Evolutionary conservation across 495 filamentous ascomycete genomes (phyloP), one percentile per base, ranked within the genome.

Genomic region (Tuber aestivum): DNA sequence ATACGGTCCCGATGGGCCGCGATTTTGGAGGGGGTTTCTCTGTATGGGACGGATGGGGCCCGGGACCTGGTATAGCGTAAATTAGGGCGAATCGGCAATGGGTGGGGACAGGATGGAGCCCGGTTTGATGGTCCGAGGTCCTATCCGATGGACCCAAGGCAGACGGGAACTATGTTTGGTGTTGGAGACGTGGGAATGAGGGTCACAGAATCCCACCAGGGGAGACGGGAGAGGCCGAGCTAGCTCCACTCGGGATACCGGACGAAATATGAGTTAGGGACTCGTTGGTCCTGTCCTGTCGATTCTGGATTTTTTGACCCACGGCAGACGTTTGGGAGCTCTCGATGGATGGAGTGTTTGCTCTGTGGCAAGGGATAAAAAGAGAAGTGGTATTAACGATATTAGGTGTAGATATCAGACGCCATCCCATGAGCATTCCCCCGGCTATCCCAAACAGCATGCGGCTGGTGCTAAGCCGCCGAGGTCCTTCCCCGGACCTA

Each of bases 401-500:
- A 35, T 65, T 35, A 16, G 56, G 27, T 6, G 14, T 16, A 10
- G 56, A 65, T 65, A 65, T 65, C 5, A 18, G 14, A 65, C 56
- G 56, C 56, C 27, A 7, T 65, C 14, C 12, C 27, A 65, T 35
- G 27, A 35, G 27, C 56, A 6, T 65, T 65, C 16, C 35, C 18
- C 10, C 27, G 16, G 32, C 35, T 20, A 65, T 65, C 27, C 56
- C 14, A 65, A 65, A 65, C 14, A 65, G 56, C 27, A 65, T 20
- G 20, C 4, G 56, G 56, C 56, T 65, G 32, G 56, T 27, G n/a
- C 32, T 27, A 65, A 16, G 27, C n/a, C 56, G 8, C 27, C 12
- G n/a, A 35, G 9, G n/a, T 12, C 61, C 42, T 69, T 23, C 38
- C 42, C 23, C 48, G 56, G 72, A 74, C 76, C 88, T 82, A 96